Percentiles rank a stretch among this genome's conserved stretches.
phyloP scores from a whole-genome alignment of 768 basidiomycete genomes.

The Arthromyces matolae region DNA sequence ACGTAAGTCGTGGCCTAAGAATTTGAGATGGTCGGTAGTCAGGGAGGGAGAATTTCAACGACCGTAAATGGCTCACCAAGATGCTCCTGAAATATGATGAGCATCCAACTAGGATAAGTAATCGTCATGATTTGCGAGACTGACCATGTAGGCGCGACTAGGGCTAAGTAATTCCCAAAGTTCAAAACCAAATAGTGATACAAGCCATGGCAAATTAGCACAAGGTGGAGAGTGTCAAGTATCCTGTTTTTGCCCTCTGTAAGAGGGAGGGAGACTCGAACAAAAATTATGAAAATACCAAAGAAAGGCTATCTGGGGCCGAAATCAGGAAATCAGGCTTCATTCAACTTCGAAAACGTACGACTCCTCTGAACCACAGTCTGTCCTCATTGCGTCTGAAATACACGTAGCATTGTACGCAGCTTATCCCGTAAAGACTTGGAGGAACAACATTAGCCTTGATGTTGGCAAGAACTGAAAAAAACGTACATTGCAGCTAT shows the following conservation, averaged over 20 bases:
- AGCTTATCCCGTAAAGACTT: conserved; percentile 2
- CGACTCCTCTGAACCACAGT: background rate
- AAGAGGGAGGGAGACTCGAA: background rate
- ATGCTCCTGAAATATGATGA: conserved; percentile 2
- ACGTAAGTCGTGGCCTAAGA: conserved; percentile 4
- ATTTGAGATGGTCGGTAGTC: too few species aligned
- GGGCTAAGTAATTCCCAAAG: conserved; percentile 1
- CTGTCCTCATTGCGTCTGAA: background rate
- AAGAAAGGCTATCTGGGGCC: background rate
- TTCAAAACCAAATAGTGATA: conserved; percentile 7
- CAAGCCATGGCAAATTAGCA: background rate
- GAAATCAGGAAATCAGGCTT: background rate
- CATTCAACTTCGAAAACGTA: background rate
- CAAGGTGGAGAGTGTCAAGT: conserved; percentile 1
- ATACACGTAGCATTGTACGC: background rate
- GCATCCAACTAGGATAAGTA: background rate
- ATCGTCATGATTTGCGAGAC: background rate
- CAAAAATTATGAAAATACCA: background rate
- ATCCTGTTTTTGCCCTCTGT: background rate
- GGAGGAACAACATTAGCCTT: background rate
- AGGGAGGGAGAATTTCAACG: too few species aligned
- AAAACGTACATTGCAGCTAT: conserved; percentile 1
- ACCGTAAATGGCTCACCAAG: too few species aligned
- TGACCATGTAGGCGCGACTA: conserved; percentile 5
- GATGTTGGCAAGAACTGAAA: background rate